Conservation (phyloP, 176 grass and related monocot genomes). For the Aegilops bicornis region DNA sequence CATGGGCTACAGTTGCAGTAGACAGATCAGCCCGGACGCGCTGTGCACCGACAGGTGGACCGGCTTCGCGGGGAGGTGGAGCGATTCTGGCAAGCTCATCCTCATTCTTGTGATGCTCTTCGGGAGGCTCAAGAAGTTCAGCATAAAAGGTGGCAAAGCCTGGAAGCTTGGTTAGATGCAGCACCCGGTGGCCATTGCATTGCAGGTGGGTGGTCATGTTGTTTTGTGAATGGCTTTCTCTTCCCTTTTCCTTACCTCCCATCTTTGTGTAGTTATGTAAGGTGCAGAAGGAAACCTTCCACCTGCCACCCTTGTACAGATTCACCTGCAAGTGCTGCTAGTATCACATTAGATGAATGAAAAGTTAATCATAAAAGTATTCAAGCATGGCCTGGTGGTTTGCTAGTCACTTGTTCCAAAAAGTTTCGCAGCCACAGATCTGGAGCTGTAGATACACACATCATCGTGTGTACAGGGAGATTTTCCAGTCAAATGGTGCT, state of each 20-base stretch:
- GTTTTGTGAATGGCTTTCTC: too few relatives aligned
- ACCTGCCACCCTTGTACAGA: neutral
- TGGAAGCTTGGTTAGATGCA: constrained; percentile 66
- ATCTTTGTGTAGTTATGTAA: neutral
- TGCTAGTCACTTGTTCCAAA: neutral
- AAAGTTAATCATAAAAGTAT: neutral
- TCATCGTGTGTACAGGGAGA: neutral
- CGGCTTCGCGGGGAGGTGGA: constrained; percentile 53
- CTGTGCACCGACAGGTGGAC: constrained; percentile 47
- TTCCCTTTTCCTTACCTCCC: neutral
- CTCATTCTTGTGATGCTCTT: constrained; percentile 63
- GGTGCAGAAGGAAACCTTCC: constrained; percentile 9
- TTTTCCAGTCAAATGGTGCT: neutral
- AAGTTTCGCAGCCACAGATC: neutral
- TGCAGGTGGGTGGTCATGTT: too few relatives aligned
- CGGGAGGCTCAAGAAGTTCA: constrained; percentile 60
- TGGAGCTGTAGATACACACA: neutral
- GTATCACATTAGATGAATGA: constrained; percentile 3
- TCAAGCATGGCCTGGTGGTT: neutral
- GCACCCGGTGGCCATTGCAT: neutral
- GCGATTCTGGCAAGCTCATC: constrained; percentile 44
- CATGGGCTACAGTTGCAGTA: constrained; percentile 62
- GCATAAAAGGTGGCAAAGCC: constrained; percentile 48
- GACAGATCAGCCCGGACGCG: constrained; percentile 30
- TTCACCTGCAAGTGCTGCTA: neutral